Base-by-base conservation (phyloP, 73 alveolate genomes). In the Paraurostyla sp. region DNA sequence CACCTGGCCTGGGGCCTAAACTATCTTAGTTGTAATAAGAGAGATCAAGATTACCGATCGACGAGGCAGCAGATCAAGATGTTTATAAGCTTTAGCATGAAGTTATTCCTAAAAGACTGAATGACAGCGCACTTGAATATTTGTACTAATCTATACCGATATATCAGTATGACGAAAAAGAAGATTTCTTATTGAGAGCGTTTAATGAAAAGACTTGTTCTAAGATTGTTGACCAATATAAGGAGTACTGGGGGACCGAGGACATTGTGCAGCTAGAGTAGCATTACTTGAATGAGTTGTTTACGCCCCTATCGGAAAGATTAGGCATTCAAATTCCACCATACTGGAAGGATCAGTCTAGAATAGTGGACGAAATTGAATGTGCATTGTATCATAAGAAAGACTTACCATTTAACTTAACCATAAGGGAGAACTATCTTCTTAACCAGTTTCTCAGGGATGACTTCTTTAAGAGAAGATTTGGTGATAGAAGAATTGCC, bases 121-220 rank as follows among this genome's bases (percentile, higher is more conserved):
- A 54, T 13, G 71, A 54, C 30, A 54, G 30, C 32, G 71, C 71
- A n/a, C 11, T 54, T 54, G 71, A 54, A 15, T 22, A 7, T 15
- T 6, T 13, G 22, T 54, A 54, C 32, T 32, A 54, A 22, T 30
- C 48, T 6, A 62, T 62, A 6, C 80, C 80, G 6, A 62, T 62
- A 11, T 62, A 22, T 23, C 57, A 62, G 25, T 7, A 20, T 20
- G 80, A 27, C 42, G 80, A 62, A 30, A 62, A 62, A 23, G 25
- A 35, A 7, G 80, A 62, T 23, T 62, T 32, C 57, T 23, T 62
- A 13, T 11, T 62, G 80, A 13, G 80, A 62, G 80, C 80, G 15
- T 62, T 62, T 35, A 62, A 57, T 62, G 56, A 16, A 29, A 62
- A 62, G 18, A 62, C 80, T 7, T 62, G 80, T 29, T 23, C 54